These are phyloP conservation scores for Hirschfeldia incana DNA, from an alignment of 345 rosid genomes.

Conservation along the genomic window DNA sequence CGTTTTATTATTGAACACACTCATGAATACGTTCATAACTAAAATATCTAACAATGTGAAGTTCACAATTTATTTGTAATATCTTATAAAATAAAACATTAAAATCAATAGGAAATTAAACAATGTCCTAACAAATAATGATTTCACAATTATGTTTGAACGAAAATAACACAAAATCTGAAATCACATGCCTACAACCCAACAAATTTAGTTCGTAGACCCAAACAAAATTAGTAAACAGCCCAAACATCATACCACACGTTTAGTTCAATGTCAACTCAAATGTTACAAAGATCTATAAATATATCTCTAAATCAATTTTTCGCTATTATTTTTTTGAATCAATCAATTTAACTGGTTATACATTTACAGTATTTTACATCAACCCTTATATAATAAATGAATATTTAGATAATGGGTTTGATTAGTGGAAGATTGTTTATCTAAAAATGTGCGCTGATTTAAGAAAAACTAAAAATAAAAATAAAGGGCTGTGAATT, in stretches of 20 bases:
- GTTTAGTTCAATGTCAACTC: not conserved
- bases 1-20: not conserved
- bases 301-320: not conserved
- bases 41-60: not conserved
- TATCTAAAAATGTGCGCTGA: too few species aligned
- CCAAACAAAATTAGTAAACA: not conserved
- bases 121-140: not conserved
- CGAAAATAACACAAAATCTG: not conserved
- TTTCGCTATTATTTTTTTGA: not conserved
- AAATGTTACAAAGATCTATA: not conserved
- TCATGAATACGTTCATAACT: not conserved
- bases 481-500: not conserved
- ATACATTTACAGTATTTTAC: not conserved
- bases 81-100: not conserved
- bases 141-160: not conserved
- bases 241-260: not conserved
- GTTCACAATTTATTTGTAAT: too few species aligned
- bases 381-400: too few species aligned
- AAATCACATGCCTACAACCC: too few species aligned
- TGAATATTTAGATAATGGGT: not conserved
- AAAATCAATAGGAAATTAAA: not conserved
- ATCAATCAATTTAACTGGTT: not conserved
- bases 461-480: too few species aligned
- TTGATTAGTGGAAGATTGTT: not conserved
- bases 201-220: too few species aligned